Evolutionary conservation across 2,329 filamentous ascomycete genomes (phyloP), one percentile per base, ranked within the genome.

Genomic region (Colletotrichum tropicale): DNA sequence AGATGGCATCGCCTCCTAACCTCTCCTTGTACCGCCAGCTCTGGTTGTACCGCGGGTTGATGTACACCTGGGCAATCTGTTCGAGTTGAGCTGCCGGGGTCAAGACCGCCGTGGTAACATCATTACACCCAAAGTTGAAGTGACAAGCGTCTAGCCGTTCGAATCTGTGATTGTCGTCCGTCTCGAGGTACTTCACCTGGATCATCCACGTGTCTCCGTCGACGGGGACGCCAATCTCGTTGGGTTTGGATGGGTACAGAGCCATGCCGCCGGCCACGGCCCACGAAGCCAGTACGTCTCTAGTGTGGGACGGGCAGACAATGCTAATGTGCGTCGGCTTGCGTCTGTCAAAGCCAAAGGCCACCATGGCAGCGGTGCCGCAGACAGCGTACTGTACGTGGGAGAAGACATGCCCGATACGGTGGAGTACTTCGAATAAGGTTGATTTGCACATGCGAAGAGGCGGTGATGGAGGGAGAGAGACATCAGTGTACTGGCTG

Each of bases 351-450:
- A 83, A 86, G 62, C 87, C 88, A 82, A 88, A 87, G 62, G 86
- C 83, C 5, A 82, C 78, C 75, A 91, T 82, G 15, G 88, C 88
- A 0, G 84, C 84, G 26, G 84, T 82, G 26, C 89, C 89, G 77
- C 82, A 84, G 56, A 91, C 83, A 13, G 86, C 86, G 79, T 89
- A 90, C 24, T 83, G 85, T 2, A 88, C 83, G 79, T 88, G 85
- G 21, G 79, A 77, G 24, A 91, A 83, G 6, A 83, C 80, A 0
- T 66, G 64, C 72, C 86, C 83, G 56, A 91, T 78, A n/a, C 58
- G 67, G 30, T 74, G 38, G 77, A 89, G 84, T 32, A 89, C 79
- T 62, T 86, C 82, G 15, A 71, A 74, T 10, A 89, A 81, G 61
- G 80, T 80, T n/a, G 74, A 71, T 2, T 66, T 77, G 38, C 71